Percentiles rank a stretch among this genome's conserved stretches.
These are phyloP conservation scores for Clitoria ternatea DNA, from an alignment of 306 rosid species.

Conservation along the genomic window DNA sequence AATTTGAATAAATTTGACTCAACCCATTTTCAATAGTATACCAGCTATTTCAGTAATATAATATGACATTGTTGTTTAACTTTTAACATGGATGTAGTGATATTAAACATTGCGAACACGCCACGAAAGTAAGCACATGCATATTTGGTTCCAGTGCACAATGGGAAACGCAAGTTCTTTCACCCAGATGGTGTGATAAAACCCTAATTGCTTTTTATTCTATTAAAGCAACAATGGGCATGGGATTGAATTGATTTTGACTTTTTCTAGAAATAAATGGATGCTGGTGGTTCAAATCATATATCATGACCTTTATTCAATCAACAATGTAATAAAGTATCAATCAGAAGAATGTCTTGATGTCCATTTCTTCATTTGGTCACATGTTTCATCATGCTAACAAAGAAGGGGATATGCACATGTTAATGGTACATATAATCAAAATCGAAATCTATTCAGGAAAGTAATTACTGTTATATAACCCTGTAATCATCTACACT, in stretches of 20 bases:
- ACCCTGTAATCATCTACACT: not conserved
- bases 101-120: no score
- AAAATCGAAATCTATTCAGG: slow-evolving; percentile 1
- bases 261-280: not conserved
- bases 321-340: not conserved
- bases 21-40: no score
- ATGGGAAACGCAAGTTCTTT: not conserved
- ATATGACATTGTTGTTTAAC: no score
- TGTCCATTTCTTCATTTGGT: slow-evolving; percentile 16
- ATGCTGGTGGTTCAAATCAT: not conserved
- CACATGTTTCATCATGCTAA: not conserved
- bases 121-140: not conserved
- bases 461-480: no score
- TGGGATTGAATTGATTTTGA: slow-evolving; percentile 1
- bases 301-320: not conserved
- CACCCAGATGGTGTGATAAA: not conserved
- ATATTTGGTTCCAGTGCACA: not conserved
- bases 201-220: not conserved
- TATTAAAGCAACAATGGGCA: slow-evolving; percentile 17
- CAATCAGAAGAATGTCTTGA: slow-evolving; percentile 5
- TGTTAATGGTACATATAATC: not conserved
- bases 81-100: no score
- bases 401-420: not conserved
- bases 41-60: no score
- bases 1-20: no score